Evolutionary conservation across 2,329 filamentous ascomycete genomes (phyloP), one percentile per base, ranked within the genome.

Genomic region (Knufia fluminis): DNA sequence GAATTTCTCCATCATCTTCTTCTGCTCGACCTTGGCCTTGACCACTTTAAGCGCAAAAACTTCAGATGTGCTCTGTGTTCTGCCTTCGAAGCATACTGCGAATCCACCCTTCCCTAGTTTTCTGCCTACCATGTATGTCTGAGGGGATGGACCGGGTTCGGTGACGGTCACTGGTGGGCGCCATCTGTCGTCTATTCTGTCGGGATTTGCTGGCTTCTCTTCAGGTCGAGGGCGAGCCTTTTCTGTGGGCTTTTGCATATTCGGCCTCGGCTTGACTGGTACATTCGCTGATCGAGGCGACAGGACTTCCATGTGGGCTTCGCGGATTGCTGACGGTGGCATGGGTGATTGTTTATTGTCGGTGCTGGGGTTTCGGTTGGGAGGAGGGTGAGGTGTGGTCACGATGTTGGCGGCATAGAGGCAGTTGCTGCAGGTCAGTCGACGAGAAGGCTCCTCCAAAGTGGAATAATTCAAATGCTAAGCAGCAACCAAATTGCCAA

Each of bases 1-100:
- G 65, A 85, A 85, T 79, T 75, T 75, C 52, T 75, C 72, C 49
- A 70, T 68, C 70, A 74, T 73, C 56, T 75, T 74, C 52, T 68
- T 73, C 57, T 72, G 70, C 3, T 62, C 62, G 66, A 75, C 74
- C 41, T 71, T 66, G 6, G 72, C 71, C 54, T 68, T 71, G 12
- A 75, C 72, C 20, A 74, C 70, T 55, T 75, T 75, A 64, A 75
- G 67, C 4, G 72, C 72, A 55, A 69, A 74, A 3, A 71, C 61
- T 3, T 67, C 65, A n/a, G 63, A 63, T 52, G 71, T 71, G 32
- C 66, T 64, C 52, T 63, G 57, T 43, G 72, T 57, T 35, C 64
- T 65, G 2, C 71, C 72, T 56, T 74, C 70, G 49, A 74, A 74
- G 50, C 71, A 74, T 16, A 74, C 66, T 2, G 72, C 72, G 59